Evolutionary conservation across 108 stramenopile species (phyloP), one percentile per base, ranked within the genome.

Genomic region (Conticribra weissflogii): DNA sequence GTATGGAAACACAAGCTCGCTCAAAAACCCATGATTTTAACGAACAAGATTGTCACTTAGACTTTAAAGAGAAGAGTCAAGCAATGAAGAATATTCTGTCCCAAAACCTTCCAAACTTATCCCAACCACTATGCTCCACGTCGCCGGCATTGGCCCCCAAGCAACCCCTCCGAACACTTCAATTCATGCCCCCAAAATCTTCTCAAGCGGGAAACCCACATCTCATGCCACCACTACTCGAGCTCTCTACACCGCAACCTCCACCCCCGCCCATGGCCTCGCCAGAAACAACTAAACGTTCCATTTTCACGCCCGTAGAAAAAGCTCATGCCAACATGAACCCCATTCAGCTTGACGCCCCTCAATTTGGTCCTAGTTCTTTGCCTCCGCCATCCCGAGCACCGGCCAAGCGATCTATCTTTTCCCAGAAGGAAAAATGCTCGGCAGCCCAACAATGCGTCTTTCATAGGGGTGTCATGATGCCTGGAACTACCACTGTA

Each of bases 341-440:
- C n/a, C 22, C 24, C 3, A 33, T n/a, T n/a, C n/a, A n/a, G n/a
- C n/a, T n/a, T 3, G 44, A 15, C 66, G n/a, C 21, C 34, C 8
- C 12, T 41, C 27, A 23, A 9, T 44, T 23, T 36, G 16, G 19
- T 19, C 51, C 15, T 7, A 5, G n/a, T n/a, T n/a, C n/a, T n/a
- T n/a, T n/a, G n/a, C n/a, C n/a, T n/a, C n/a, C n/a, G n/a, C n/a
- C n/a, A n/a, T n/a, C n/a, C n/a, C n/a, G n/a, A n/a, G n/a, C n/a
- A n/a, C n/a, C n/a, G 23, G 36, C 51, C 33, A 71, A 71, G 54
- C 60, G 71, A 54, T 71, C 71, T 22, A 71, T 71, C 22, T 71
- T 71, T 54, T 54, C 71, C 18, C 30, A 36, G 4, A 54, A 45
- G 46, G 71, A 71, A 56, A 62, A 62, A 29, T 22, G 30, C 23